phyloP scores from a whole-genome alignment of 768 basidiomycete species.

The Rhodotorula graminis region DNA sequence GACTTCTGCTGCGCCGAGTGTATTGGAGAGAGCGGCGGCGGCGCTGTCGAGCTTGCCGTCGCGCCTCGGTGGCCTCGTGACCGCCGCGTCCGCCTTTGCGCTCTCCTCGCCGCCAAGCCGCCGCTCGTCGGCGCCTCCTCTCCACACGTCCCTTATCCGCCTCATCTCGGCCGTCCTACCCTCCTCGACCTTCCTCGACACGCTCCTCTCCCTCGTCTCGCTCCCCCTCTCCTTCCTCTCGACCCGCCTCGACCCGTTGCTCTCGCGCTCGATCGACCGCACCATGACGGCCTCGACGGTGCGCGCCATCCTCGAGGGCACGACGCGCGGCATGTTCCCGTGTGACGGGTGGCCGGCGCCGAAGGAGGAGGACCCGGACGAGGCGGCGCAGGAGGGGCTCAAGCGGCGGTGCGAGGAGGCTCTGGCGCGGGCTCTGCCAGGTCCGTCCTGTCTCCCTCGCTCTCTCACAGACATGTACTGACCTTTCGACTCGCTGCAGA shows the following conservation, averaged over 20 bases:
- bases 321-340: constrained; percentile 75
- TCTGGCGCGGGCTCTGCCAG: constrained; percentile 51
- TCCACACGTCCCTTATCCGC: constrained; percentile 2
- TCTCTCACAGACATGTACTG: neutral
- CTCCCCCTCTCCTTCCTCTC: constrained; percentile 54
- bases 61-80: neutral
- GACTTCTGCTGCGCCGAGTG: neutral
- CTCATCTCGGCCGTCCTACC: constrained; percentile 46
- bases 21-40: constrained; percentile 39
- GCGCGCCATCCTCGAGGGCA: constrained; percentile 54
- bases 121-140: constrained; percentile 54
- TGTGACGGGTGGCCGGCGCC: constrained; percentile 69
- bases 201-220: constrained; percentile 48
- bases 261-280: constrained; percentile 63
- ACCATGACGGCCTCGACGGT: constrained; percentile 57
- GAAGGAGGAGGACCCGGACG: constrained; percentile 65
- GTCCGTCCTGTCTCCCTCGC: constrained; percentile 39
- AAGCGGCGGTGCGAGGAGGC: constrained; percentile 51
- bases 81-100: constrained; percentile 47
- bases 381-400: constrained; percentile 66
- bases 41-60: neutral
- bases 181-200: constrained; percentile 54
- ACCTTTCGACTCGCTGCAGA: neutral
- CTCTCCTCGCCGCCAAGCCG: constrained; percentile 59
- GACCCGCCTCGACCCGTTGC: constrained; percentile 59